These are phyloP conservation scores for Ichthyophthirius multifiliis DNA, from an alignment of 169 alveolate species.

Conservation along the genomic window DNA sequence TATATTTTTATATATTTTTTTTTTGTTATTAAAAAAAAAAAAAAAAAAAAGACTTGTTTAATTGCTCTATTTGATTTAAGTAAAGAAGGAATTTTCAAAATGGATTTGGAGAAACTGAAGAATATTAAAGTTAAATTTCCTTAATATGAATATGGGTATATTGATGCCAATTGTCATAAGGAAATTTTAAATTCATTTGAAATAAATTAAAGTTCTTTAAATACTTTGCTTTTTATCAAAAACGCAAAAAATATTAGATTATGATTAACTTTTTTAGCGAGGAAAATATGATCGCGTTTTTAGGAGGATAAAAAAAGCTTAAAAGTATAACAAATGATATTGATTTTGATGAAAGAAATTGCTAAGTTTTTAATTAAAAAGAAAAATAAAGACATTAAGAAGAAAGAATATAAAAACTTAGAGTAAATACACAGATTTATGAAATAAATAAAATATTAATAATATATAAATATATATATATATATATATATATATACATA, in stretches of 20 bases:
- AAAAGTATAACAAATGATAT: background rate
- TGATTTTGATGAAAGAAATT: background rate
- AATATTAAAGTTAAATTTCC: background rate
- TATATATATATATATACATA: too few species aligned
- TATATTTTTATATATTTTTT: too few species aligned
- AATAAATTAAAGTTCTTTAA: background rate
- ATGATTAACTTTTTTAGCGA: background rate
- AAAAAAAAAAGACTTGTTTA: background rate
- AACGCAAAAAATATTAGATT: background rate
- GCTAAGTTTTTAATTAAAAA: background rate
- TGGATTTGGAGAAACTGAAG: background rate
- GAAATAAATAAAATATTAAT: too few species aligned
- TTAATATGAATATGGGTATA: background rate
- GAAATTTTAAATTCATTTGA: background rate
- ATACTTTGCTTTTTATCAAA: background rate
- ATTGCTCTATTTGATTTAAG: background rate
- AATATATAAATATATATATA: too few species aligned
- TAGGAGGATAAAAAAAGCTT: background rate
- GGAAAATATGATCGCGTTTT: background rate
- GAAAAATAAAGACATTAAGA: background rate
- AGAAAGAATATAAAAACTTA: background rate
- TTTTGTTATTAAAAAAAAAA: too few species aligned
- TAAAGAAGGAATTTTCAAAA: background rate
- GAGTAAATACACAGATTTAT: too few species aligned
- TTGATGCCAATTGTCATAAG: background rate